These are phyloP conservation scores for baker's yeast (Saccharomyces cerevisiae) DNA, from an alignment of 805 yeast species.

Conservation along the genomic window DNA sequence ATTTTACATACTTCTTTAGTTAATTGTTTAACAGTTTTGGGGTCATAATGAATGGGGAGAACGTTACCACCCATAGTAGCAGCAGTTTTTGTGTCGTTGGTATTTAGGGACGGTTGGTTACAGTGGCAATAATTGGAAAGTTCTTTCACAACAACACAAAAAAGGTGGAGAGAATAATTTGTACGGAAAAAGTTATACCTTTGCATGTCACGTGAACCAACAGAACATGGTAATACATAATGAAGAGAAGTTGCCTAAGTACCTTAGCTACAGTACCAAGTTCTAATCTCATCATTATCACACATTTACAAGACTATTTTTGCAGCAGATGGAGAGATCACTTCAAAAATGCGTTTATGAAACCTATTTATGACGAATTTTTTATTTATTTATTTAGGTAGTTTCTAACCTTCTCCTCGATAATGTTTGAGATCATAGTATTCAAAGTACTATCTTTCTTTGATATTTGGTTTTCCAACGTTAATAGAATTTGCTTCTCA, in stretches of 20 bases:
- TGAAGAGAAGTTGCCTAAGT: background rate
- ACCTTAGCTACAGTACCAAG: background rate
- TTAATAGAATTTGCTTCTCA: constrained; percentile 69
- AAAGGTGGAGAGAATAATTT: background rate
- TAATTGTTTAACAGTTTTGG: constrained; percentile 30
- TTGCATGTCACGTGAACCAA: background rate
- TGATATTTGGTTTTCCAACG: constrained; percentile 45
- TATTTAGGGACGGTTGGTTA: background rate
- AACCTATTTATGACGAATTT: background rate
- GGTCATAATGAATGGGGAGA: constrained; percentile 33
- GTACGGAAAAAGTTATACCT: background rate
- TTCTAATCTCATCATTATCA: background rate
- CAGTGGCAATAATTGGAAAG: background rate
- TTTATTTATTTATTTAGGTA: constrained; percentile 4
- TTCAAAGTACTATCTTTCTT: constrained; percentile 43
- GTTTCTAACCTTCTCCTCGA: constrained; percentile 36
- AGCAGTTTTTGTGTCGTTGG: background rate
- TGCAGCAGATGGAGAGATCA: background rate
- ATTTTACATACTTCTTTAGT: constrained; percentile 27
- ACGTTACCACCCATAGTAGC: background rate
- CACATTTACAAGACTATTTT: background rate
- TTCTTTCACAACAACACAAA: background rate
- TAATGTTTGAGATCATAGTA: constrained; percentile 39
- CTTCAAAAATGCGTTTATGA: background rate
- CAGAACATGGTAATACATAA: background rate